These are phyloP conservation scores for Penicillium silybi DNA, from an alignment of 495 filamentous ascomycete species.

Conservation along the genomic window DNA sequence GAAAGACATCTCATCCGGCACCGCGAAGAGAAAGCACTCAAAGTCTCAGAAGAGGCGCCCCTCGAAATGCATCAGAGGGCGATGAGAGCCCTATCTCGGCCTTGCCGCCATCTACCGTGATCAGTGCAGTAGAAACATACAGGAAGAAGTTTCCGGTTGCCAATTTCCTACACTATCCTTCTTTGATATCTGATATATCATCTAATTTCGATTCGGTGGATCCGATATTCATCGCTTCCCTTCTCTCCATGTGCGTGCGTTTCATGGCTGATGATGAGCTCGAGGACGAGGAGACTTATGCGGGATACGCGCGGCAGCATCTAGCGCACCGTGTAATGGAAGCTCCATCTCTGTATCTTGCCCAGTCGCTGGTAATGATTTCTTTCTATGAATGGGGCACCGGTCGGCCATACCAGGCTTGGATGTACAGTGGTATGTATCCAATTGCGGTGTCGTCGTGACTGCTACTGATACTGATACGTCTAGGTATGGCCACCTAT, in stretches of 20 bases:
- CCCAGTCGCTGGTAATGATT: slow-evolving; percentile 42
- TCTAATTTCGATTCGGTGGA: slow-evolving; percentile 31
- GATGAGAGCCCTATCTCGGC: slow-evolving; percentile 22
- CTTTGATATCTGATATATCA: slow-evolving; percentile 40
- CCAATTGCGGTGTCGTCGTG: not conserved
- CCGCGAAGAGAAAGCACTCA: not conserved
- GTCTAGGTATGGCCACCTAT: slow-evolving; percentile 43
- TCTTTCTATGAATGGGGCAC: slow-evolving; percentile 45
- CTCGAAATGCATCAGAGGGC: slow-evolving; percentile 1
- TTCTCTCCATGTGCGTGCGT: slow-evolving; percentile 39
- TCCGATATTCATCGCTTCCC: slow-evolving; percentile 38
- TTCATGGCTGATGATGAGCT: slow-evolving; percentile 32
- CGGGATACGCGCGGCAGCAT: slow-evolving; percentile 35
- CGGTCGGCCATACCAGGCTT: slow-evolving; percentile 41
- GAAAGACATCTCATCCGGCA: slow-evolving; percentile 4
- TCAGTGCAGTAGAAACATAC: slow-evolving; percentile 39
- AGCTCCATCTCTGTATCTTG: slow-evolving; percentile 37
- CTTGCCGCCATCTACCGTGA: slow-evolving; percentile 29
- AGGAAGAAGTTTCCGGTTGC: slow-evolving; percentile 41
- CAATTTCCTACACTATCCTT: slow-evolving; percentile 45
- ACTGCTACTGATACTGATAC: not conserved
- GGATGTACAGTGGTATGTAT: slow-evolving; percentile 44
- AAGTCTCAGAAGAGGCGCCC: not conserved
- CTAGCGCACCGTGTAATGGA: slow-evolving; percentile 39
- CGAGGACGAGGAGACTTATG: slow-evolving; percentile 31